Percentiles rank a stretch among this genome's conserved stretches.
These are phyloP conservation scores for Gyromitra esculenta DNA, from an alignment of 2,329 filamentous ascomycete genomes.

Conservation along the genomic window DNA sequence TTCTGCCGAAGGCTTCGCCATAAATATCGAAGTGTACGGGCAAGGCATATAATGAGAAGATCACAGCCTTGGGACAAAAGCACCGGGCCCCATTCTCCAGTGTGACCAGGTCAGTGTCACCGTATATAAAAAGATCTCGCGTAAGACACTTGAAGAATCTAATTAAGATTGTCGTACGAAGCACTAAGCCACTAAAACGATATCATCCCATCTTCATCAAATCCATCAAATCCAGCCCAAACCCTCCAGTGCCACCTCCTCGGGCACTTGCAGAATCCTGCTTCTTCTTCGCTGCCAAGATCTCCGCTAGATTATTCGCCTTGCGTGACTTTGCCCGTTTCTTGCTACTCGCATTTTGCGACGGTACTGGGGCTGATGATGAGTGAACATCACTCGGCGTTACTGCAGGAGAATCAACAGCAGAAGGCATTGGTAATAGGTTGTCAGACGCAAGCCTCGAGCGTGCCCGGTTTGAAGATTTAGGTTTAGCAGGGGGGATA, in stretches of 20 bases:
- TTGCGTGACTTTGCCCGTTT: constrained; percentile 46
- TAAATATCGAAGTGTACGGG: background rate
- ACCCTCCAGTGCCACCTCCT: background rate
- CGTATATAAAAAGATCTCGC: background rate
- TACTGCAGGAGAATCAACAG: background rate
- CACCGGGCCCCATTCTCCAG: no score
- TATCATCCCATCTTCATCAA: constrained; percentile 56
- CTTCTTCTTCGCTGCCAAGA: constrained; percentile 50
- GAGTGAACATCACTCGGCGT: background rate
- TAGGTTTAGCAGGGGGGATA: constrained; percentile 9
- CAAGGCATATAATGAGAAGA: background rate
- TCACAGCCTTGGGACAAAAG: no score
- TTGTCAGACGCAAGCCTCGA: constrained; percentile 9
- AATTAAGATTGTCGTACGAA: constrained; percentile 9
- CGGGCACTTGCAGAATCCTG: constrained; percentile 23
- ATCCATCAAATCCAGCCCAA: constrained; percentile 52
- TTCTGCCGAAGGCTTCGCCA: no score
- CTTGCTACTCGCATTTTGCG: constrained; percentile 37
- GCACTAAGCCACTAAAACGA: constrained; percentile 22
- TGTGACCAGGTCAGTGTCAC: background rate
- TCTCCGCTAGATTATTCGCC: constrained; percentile 41
- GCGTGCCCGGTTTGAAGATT: background rate
- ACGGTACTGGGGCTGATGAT: constrained; percentile 7
- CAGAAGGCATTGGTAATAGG: background rate
- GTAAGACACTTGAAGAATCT: background rate